Evolutionary conservation across 1,139 yeast genomes (phyloP), one percentile per base, ranked within the genome.

Genomic region (Lodderomyces oxycetoniae): DNA sequence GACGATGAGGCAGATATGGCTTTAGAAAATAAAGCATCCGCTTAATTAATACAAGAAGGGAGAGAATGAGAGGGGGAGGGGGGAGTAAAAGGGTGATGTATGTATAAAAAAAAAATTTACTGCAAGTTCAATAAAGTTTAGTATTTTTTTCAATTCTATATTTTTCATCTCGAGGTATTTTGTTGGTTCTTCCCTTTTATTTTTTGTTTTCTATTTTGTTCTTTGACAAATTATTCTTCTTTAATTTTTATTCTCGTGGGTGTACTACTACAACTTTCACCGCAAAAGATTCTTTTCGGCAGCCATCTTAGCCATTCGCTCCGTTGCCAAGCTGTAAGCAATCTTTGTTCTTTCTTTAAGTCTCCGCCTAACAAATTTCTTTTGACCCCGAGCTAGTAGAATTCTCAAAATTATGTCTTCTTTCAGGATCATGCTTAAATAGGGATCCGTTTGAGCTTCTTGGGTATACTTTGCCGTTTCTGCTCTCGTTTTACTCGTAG

Each of bases 391-490:
- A 12, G 67, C 52, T n/a, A 71, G 52, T 26, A 85, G 55, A 17
- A 83, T 67, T 34, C 93, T 63, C 37, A 85, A 58, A 19, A 84
- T 71, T 9, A 83, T 72, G 49, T 85, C 85, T 46, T 84, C 88
- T 4, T 79, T 74, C 8, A 63, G 61, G 3, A 72, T 64, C 34
- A 77, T 76, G 5, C 80, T 77, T 9, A 77, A 67, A 6, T 75
- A 61, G 3, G 77, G 77, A 44, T 74, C 78, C 1, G 75, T 55
- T 42, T 69, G 71, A 0, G 79, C 77, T 28, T 68, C 74, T 17
- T 66, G 60, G 1, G 71, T 67, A 26, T 76, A 78, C 34, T 65
- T 56, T 26, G 63, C 66, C 9, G 79, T 80, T 40, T 65, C 61
- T 14, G 69, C 73, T 45, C 89, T 66, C 2, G 78, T 72, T 30